Base-by-base conservation (phyloP, 257 asterid genomes). In the Asclepias syriaca region DNA sequence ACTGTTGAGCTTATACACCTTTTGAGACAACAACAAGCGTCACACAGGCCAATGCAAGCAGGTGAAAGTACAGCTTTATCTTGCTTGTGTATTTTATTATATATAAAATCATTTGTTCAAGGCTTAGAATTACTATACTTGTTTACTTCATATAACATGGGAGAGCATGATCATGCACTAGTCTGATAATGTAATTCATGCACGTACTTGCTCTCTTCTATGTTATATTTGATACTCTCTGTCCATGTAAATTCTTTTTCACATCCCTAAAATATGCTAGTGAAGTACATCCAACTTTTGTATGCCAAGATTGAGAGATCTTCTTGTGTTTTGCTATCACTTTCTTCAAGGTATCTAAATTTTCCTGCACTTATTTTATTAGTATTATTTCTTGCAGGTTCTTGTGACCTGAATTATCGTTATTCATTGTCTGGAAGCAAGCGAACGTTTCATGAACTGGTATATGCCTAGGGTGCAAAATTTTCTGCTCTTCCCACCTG, bases 21-120 rank as follows among this genome's bases (percentile, higher is more conserved):
- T 72, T 85, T 90, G 82, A 88, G 95, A 81, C 90, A 83, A 73
- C 92, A 88, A 84, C 87, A 83, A 68, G 91, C 87, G 54, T 75
- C 84, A 70, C 61, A 55, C 58, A 66, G 75, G 72, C 84, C 77
- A 76, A 66, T 72, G 29, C 80, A 66, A 82, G 77, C 81, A 8
- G 80, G 77, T 85, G 65, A 40, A 24, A 50, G 68, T 51, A 71
- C 61, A 71, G 83, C 87, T 83, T 82, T 66, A 39, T 65, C 43
- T 48, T 51, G 34, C 72, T 57, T 3, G 14, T 40, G 43, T 65
- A 13, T 54, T 79, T 55, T 56, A 14, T 49, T 53, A 43, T 72
- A 4, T 64, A 39, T 16, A 43, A n/a, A 43, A 12, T 21, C 14
- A 46, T 66, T 4, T 63, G 68, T 60, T 67, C 45, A 43, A 34